Percentiles rank a stretch among this genome's conserved stretches.
phyloP scores from a whole-genome alignment of 31 red algal species.

The Odonthalia washingtoniensis region DNA sequence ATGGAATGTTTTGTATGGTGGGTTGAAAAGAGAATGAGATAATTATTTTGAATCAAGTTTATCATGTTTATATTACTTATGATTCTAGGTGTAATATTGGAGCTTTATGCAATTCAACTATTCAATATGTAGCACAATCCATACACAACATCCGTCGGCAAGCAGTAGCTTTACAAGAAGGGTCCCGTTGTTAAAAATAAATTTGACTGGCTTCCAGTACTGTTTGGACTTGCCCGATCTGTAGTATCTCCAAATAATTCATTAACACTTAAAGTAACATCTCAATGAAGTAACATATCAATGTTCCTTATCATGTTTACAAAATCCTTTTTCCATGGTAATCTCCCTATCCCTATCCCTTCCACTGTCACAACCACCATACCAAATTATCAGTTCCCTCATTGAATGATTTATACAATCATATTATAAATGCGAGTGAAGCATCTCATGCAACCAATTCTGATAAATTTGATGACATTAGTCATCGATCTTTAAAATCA shows the following conservation, averaged over 20 bases:
- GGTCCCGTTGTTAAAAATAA: too few species aligned
- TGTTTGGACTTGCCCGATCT: conserved; percentile 94
- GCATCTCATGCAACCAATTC: conserved; percentile 23
- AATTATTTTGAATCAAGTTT: too few species aligned
- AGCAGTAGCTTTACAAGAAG: too few species aligned
- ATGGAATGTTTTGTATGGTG: too few species aligned
- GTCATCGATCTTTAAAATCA: conserved; percentile 36
- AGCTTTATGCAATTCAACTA: too few species aligned
- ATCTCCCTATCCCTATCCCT: conserved; percentile 45
- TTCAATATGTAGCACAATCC: too few species aligned
- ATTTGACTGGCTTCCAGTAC: conserved; percentile 75
- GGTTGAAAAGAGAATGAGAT: too few species aligned
- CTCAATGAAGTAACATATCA: too few species aligned
- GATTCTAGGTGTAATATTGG: too few species aligned
- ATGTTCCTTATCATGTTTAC: conserved; percentile 56
- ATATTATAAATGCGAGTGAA: conserved; percentile 68
- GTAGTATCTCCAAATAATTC: conserved; percentile 91
- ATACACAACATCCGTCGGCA: too few species aligned
- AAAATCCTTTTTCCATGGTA: conserved; percentile 65
- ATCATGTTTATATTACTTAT: too few species aligned
- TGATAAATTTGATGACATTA: conserved; percentile 56
- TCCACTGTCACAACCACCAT: background rate
- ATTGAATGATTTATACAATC: conserved; percentile 52
- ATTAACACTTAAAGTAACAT: conserved; percentile 69
- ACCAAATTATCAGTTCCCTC: conserved; percentile 2